Evolutionary conservation across 805 yeast genomes (phyloP).

Genomic region (Candida morakotiae): DNA sequence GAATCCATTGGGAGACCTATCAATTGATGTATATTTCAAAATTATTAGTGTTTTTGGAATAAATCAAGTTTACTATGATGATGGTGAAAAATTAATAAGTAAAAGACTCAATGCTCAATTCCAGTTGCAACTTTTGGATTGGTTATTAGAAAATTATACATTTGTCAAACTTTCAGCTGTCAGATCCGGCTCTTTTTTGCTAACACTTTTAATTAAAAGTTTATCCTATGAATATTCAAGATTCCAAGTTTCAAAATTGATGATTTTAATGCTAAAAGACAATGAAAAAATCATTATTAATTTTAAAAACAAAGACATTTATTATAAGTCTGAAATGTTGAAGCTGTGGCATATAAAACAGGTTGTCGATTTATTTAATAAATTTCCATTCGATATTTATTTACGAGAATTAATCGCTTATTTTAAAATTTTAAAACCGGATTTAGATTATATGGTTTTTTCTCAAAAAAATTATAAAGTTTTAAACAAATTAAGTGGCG

Average conservation of each 20-base stretch:
- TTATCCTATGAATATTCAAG: slow-evolving; percentile 23
- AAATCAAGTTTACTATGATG: slow-evolving; percentile 14
- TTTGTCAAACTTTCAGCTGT: slow-evolving; percentile 12
- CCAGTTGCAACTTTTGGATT: slow-evolving; percentile 18
- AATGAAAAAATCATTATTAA: slow-evolving; percentile 10
- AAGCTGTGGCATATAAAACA: slow-evolving; percentile 28
- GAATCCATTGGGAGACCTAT: slow-evolving; percentile 6
- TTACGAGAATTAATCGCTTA: slow-evolving; percentile 19
- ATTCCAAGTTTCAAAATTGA: slow-evolving; percentile 17
- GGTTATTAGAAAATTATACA: slow-evolving; percentile 18
- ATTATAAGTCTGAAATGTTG: slow-evolving; percentile 9
- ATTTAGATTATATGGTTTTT: slow-evolving; percentile 10
- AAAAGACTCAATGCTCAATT: slow-evolving; percentile 11
- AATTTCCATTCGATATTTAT: slow-evolving; percentile 29
- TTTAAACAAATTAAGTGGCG: slow-evolving; percentile 4
- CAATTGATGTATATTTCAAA: slow-evolving; percentile 3
- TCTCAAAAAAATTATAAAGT: slow-evolving; percentile 2
- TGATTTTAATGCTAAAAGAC: slow-evolving; percentile 16
- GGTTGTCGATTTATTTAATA: slow-evolving; percentile 21
- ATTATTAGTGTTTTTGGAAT: slow-evolving; percentile 12
- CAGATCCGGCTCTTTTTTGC: slow-evolving; percentile 10
- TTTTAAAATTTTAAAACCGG: slow-evolving; percentile 17
- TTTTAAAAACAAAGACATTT: slow-evolving; percentile 8
- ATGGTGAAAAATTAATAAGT: slow-evolving; percentile 11
- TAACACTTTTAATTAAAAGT: slow-evolving; percentile 17